These are phyloP conservation scores for Coemansia sp. DNA, from an alignment of 192 early-diverging fungal species.

Conservation along the genomic window DNA sequence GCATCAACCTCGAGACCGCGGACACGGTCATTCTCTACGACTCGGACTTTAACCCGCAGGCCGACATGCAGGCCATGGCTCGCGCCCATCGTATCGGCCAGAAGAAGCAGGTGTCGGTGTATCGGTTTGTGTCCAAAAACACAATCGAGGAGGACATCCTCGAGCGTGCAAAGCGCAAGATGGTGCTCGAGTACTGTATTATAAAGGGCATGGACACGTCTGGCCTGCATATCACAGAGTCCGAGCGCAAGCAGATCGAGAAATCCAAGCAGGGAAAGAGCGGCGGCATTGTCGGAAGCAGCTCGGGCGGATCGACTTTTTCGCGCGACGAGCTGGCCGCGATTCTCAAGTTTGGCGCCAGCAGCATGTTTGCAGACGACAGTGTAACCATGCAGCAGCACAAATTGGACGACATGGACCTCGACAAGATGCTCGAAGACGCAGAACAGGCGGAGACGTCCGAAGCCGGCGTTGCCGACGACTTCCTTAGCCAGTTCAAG, in stretches of 20 bases:
- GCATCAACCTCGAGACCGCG: conserved; percentile 94
- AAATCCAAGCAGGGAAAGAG: conserved; percentile 47
- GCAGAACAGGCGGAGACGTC: conserved; percentile 88
- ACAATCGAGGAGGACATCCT: conserved; percentile 98
- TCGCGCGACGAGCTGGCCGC: conserved; percentile 86
- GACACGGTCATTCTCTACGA: conserved; percentile 98
- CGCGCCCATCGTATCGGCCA: conserved; percentile 98
- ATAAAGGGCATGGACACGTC: conserved; percentile 99
- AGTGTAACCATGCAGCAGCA: conserved; percentile 58
- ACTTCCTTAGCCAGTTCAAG: conserved; percentile 94
- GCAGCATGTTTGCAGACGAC: conserved; percentile 89
- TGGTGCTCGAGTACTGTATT: conserved; percentile 99
- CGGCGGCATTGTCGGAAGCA: conserved; percentile 25
- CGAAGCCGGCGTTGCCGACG: conserved; percentile 69
- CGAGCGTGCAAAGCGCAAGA: conserved; percentile 98
- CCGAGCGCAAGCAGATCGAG: conserved; percentile 55
- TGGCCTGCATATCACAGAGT: conserved; percentile 63
- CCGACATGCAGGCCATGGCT: conserved; percentile 96
- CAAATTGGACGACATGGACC: conserved; percentile 88
- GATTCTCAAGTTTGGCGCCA: conserved; percentile 97
- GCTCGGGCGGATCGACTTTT: conserved; percentile 56
- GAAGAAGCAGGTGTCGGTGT: conserved; percentile 95
- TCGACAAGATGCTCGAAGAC: conserved; percentile 95
- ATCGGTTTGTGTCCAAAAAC: conserved; percentile 94
- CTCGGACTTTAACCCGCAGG: conserved; percentile 94